phyloP scores from a whole-genome alignment of 1,284 basidiomycete species.

The Ceratobasidium sp. region DNA sequence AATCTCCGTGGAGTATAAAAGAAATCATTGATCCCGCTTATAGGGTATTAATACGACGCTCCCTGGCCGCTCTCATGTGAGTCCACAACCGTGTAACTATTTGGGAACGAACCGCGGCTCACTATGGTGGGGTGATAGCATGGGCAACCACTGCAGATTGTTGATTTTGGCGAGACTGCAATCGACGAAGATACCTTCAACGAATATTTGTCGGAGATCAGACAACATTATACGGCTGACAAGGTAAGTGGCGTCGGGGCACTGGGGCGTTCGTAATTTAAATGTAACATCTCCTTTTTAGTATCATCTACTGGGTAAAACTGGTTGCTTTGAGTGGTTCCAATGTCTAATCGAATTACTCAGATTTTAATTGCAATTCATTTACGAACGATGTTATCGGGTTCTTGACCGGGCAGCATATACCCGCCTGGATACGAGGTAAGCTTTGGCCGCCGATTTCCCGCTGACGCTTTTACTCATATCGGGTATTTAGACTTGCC shows the following conservation, averaged over 20 bases:
- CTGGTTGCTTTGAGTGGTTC: constrained; percentile 41
- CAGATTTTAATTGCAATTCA: constrained; percentile 90
- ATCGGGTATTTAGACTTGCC: constrained; percentile 71
- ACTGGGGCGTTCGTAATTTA: background rate
- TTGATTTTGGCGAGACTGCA: constrained; percentile 84
- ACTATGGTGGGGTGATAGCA: constrained; percentile 61
- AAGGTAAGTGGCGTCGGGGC: constrained; percentile 64
- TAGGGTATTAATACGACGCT: constrained; percentile 70
- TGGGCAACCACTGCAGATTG: constrained; percentile 76
- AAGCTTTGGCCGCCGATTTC: background rate
- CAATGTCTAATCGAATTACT: constrained; percentile 18
- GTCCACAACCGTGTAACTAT: constrained; percentile 16
- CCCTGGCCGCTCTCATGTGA: constrained; percentile 82
- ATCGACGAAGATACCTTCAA: constrained; percentile 86
- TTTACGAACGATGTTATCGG: constrained; percentile 89
- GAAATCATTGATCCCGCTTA: background rate
- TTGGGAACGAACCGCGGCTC: no score
- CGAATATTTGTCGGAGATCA: constrained; percentile 81
- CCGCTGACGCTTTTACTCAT: background rate
- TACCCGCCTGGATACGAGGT: constrained; percentile 84
- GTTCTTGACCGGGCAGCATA: constrained; percentile 81
- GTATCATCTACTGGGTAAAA: constrained; percentile 86
- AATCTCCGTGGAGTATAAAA: no score
- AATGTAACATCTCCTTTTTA: constrained; percentile 50
- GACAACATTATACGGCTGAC: constrained; percentile 83